phyloP scores from a whole-genome alignment of 768 basidiomycete species.

The Boletus vinaceobasis region DNA sequence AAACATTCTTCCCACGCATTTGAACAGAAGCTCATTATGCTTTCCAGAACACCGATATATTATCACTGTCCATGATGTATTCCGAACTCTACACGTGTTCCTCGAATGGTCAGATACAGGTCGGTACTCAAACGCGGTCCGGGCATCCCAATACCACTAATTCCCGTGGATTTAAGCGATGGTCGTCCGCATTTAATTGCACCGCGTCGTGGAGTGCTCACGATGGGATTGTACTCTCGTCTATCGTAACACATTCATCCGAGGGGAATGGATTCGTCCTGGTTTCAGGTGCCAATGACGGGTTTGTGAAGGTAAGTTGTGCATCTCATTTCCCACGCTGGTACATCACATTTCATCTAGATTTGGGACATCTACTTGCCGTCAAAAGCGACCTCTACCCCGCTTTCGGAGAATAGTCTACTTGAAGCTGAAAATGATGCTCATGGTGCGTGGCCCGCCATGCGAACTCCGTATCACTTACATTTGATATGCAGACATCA shows the following conservation, averaged over 20 bases:
- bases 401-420: not conserved
- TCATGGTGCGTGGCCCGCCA: constrained; percentile 14
- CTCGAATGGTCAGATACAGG: constrained; percentile 69
- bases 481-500: constrained; percentile 46
- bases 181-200: constrained; percentile 82
- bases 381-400: not conserved
- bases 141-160: not conserved
- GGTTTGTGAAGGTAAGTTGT: constrained; percentile 66
- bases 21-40: not conserved
- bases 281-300: constrained; percentile 84
- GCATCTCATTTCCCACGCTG: not conserved
- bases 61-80: constrained; percentile 72
- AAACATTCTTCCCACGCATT: not conserved
- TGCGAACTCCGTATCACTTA: constrained; percentile 1
- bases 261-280: constrained; percentile 33
- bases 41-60: constrained; percentile 68
- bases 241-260: constrained; percentile 48
- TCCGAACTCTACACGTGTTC: constrained; percentile 64
- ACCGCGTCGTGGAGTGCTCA: constrained; percentile 83
- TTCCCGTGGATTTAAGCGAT: constrained; percentile 46
- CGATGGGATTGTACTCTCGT: constrained; percentile 78
- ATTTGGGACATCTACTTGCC: constrained; percentile 51
- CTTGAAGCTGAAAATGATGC: constrained; percentile 16
- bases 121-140: constrained; percentile 23
- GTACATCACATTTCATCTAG: constrained; percentile 27